Conservation (phyloP, 2,329 filamentous ascomycete genomes). For the Scedosporium dehoogii region DNA sequence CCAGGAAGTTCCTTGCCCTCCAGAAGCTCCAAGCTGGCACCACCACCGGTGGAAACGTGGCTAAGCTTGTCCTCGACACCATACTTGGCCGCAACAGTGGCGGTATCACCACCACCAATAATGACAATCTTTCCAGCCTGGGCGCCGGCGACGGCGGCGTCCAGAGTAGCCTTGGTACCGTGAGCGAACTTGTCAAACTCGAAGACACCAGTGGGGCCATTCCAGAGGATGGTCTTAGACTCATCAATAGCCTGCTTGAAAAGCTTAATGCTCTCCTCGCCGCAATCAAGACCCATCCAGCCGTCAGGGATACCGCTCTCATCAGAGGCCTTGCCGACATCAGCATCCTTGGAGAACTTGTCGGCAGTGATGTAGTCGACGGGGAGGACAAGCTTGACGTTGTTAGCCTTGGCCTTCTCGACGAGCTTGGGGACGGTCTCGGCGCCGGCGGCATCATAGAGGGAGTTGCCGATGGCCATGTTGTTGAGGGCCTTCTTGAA, state of each 20-base stretch:
- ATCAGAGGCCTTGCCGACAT: slow-evolving; percentile 73
- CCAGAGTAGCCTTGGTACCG: slow-evolving; percentile 85
- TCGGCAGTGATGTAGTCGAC: slow-evolving; percentile 94
- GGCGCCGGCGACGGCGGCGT: slow-evolving; percentile 74
- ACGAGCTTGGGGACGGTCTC: slow-evolving; percentile 83
- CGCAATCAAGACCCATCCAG: slow-evolving; percentile 97
- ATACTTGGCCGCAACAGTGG: slow-evolving; percentile 96
- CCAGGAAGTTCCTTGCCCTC: slow-evolving; percentile 97
- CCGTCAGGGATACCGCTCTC: slow-evolving; percentile 80
- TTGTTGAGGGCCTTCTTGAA: slow-evolving; percentile 98
- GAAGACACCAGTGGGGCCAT: slow-evolving; percentile 94
- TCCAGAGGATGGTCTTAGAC: slow-evolving; percentile 97
- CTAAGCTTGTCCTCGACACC: slow-evolving; percentile 92
- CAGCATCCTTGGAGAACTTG: slow-evolving; percentile 82
- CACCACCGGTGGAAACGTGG: slow-evolving; percentile 95
- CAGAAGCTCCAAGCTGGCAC: slow-evolving; percentile 88
- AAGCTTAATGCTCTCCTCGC: slow-evolving; percentile 75
- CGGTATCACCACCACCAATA: slow-evolving; percentile 96
- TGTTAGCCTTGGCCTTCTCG: slow-evolving; percentile 93
- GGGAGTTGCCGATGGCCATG: slow-evolving; percentile 78
- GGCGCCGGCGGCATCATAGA: slow-evolving; percentile 89
- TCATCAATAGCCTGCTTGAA: slow-evolving; percentile 82
- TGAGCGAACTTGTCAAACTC: slow-evolving; percentile 91
- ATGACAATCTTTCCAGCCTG: slow-evolving; percentile 89
- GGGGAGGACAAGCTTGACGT: slow-evolving; percentile 89